Base-by-base conservation (phyloP, 2,329 filamentous ascomycete species). In the Phoma herbarum region DNA sequence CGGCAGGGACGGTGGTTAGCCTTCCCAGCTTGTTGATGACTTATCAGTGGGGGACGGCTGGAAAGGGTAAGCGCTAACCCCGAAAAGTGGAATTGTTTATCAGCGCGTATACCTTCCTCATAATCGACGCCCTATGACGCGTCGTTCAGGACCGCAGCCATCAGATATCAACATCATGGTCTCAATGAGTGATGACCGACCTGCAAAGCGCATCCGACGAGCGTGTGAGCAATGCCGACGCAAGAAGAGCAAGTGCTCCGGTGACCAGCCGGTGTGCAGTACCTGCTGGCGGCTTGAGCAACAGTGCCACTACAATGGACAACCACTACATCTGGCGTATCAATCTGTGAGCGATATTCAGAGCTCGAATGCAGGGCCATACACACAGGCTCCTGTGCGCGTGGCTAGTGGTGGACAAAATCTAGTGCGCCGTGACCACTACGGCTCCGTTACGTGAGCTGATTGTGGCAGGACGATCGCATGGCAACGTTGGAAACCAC, bases 171-270 rank as follows among this genome's bases (percentile, higher is more conserved):
- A 8, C 20, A 23, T 14, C 20, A 7, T 20, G 3, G 18, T 5
- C 37, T 14, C 37, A 41, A 49, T 49, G 46, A 49, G 23, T 22
- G 16, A 39, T 18, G 49, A 44, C 8, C 43, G 51, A 25, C 43
- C 51, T 23, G 23, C 51, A 10, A 54, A 54, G 18, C 31, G 43
- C 3, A 54, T 47, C 9, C 43, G 43, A 29, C 51, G 47, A 23
- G 51, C 51, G 10, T 54, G 51, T 23, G 43, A 54, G 42, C 51
- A 41, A 26, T 54, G 51, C n/a, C 31, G 51, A 33, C 43, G 43
- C 22, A 54, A 54, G 11, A 54, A 47, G 42, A 39, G 51, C 22
- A 54, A 54, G 28, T 41, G 51, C 31, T 54, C 43, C n/a, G 43
- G 51, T 8, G 42, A 54, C 12, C 46, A 25, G n/a, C 51, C 51